Evolutionary conservation across 306 rosid genomes (phyloP).

Genomic region (Acacia acuminata): DNA sequence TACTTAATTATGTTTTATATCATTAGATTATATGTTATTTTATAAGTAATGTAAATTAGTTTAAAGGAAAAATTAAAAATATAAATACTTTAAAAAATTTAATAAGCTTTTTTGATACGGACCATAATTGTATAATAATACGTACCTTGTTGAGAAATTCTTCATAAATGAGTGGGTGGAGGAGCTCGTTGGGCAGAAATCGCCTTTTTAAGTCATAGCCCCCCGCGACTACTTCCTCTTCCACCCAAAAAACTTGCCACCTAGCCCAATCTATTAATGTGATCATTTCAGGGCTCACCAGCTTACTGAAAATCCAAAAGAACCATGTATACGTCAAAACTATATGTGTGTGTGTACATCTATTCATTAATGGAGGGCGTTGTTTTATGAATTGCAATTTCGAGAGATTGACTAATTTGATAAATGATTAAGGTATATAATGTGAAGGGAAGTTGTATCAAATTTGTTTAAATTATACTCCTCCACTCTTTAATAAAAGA

Average conservation of each 20-base stretch:
- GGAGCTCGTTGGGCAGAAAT: background rate
- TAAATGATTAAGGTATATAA: too few relatives aligned
- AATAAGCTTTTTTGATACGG: too few relatives aligned
- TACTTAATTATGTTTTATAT: too few relatives aligned
- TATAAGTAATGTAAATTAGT: too few relatives aligned
- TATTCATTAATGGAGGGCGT: background rate
- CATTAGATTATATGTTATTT: too few relatives aligned
- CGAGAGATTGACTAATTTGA: too few relatives aligned
- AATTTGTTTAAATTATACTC: too few relatives aligned
- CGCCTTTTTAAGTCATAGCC: background rate
- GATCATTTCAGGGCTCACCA: slow-evolving; percentile 43
- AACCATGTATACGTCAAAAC: background rate
- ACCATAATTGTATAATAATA: too few relatives aligned
- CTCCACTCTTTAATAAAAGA: too few relatives aligned
- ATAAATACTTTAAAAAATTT: too few relatives aligned
- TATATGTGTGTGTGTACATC: background rate
- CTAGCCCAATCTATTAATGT: slow-evolving; percentile 51
- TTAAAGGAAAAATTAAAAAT: fast-evolving
- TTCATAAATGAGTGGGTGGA: background rate
- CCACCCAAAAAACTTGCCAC: slow-evolving; percentile 69
- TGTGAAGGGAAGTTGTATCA: too few relatives aligned
- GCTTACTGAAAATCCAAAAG: slow-evolving; percentile 43
- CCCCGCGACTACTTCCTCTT: slow-evolving; percentile 29
- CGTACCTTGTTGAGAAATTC: background rate
- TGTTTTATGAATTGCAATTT: too few relatives aligned